A percentile compares a stretch with the other conserved stretches of the same genome.
phyloP scores from a whole-genome alignment of 208 protist species.

The Trichomonas gallinae region DNA sequence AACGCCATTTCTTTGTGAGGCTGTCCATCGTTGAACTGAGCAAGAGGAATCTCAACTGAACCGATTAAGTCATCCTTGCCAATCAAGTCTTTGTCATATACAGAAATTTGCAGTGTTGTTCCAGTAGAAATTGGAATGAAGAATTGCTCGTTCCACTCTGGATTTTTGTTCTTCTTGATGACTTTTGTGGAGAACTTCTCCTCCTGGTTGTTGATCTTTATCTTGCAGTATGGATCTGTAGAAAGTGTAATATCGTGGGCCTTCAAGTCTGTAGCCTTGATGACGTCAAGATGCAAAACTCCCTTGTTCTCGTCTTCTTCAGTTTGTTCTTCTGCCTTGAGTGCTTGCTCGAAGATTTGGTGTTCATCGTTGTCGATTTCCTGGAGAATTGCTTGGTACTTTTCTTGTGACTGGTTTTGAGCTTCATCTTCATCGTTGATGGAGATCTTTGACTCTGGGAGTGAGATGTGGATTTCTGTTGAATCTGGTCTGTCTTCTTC shows the following conservation, averaged over 20 bases:
- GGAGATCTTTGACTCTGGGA: too few species aligned
- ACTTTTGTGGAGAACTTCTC: background rate
- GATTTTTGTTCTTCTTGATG: background rate
- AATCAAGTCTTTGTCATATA: background rate
- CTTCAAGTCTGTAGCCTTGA: background rate
- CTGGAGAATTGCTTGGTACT: background rate
- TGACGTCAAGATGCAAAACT: background rate
- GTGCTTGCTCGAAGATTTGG: background rate
- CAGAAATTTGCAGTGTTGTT: background rate
- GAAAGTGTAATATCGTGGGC: background rate
- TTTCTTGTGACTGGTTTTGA: background rate
- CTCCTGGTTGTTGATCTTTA: background rate
- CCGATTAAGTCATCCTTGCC: background rate
- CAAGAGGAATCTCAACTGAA: background rate
- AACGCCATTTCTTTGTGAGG: background rate
- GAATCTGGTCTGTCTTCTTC: too few species aligned
- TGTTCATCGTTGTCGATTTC: background rate
- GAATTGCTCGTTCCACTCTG: background rate
- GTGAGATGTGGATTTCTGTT: too few species aligned
- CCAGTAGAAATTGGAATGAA: background rate
- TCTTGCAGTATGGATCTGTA: background rate
- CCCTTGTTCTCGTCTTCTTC: background rate
- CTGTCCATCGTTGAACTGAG: background rate
- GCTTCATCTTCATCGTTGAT: background rate
- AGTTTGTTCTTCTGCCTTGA: background rate